phyloP scores from a whole-genome alignment of 768 basidiomycete species.

The Imleria badia region DNA sequence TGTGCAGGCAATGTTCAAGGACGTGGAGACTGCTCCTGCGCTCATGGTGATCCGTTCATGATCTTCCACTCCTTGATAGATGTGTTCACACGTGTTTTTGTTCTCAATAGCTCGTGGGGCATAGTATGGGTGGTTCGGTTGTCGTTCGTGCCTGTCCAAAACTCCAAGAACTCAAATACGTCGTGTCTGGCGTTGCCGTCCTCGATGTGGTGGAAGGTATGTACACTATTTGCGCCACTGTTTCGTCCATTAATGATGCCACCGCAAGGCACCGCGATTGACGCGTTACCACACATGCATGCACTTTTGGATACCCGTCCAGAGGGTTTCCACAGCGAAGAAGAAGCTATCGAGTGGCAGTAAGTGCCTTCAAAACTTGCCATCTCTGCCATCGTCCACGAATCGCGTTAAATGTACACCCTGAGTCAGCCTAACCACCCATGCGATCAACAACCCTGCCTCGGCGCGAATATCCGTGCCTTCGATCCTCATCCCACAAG shows the following conservation, averaged over 20 bases:
- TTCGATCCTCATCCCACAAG: slow-evolving; percentile 57
- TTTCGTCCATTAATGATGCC: not conserved
- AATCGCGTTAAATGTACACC: not conserved
- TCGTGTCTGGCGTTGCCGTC: slow-evolving; percentile 74
- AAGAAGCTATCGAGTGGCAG: slow-evolving; percentile 96
- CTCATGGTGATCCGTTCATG: slow-evolving; percentile 52
- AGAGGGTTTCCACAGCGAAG: slow-evolving; percentile 76
- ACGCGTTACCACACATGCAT: slow-evolving; percentile 92
- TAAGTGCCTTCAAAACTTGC: slow-evolving; percentile 43
- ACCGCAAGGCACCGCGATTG: slow-evolving; percentile 78
- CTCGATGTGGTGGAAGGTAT: slow-evolving; percentile 91
- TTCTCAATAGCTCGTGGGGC: slow-evolving; percentile 73
- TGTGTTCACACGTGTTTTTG: not conserved
- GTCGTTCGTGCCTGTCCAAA: slow-evolving; percentile 67
- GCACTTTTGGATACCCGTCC: slow-evolving; percentile 83
- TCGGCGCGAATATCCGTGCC: slow-evolving; percentile 93
- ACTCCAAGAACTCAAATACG: slow-evolving; percentile 67
- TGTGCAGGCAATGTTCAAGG: slow-evolving; percentile 67
- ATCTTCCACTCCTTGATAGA: not conserved
- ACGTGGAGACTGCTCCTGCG: slow-evolving; percentile 60
- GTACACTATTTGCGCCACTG: not conserved
- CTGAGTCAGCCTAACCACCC: slow-evolving; percentile 63
- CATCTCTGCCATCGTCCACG: not conserved
- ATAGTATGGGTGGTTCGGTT: slow-evolving; percentile 96
- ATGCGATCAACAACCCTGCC: slow-evolving; percentile 73